These are phyloP conservation scores for Zygosaccharomyces bisporus DNA, from an alignment of 805 yeast species.

Conservation along the genomic window DNA sequence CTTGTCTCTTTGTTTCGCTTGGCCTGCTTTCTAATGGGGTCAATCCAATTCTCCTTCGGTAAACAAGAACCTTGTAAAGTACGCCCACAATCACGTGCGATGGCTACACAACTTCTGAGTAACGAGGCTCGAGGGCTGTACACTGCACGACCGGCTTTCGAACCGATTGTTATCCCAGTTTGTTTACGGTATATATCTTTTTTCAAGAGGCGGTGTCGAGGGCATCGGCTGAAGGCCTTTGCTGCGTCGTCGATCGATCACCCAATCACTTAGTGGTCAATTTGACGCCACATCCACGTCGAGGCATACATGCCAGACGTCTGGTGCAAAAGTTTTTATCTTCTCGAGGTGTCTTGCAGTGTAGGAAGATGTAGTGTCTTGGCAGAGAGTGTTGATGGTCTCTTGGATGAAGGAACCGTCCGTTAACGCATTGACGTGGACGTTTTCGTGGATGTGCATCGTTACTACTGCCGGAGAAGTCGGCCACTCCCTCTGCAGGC, in stretches of 20 bases:
- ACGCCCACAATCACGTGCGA: conserved; percentile 1
- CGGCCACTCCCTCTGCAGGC: conserved; percentile 9
- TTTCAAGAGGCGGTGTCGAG: background rate
- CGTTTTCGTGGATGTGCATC: conserved; percentile 76
- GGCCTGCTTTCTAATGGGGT: background rate
- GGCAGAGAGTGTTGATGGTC: conserved; percentile 5
- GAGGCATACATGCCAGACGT: conserved; percentile 71
- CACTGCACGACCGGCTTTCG: background rate
- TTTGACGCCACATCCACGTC: conserved; percentile 35
- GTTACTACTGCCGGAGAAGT: conserved; percentile 21
- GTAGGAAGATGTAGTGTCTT: conserved; percentile 11
- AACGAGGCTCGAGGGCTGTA: background rate
- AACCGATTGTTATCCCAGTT: background rate
- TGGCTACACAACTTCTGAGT: background rate
- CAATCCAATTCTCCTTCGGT: background rate
- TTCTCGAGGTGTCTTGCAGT: conserved; percentile 45
- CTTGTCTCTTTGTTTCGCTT: background rate
- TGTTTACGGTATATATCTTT: background rate
- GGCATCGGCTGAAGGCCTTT: background rate
- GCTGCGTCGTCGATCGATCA: background rate
- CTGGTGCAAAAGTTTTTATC: conserved; percentile 86
- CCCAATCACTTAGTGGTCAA: background rate
- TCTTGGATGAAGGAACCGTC: conserved; percentile 15
- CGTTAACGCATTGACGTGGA: conserved; percentile 43
- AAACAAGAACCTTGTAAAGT: background rate